Evolutionary conservation across 129 eudicot genomes (phyloP).

Genomic region (Solidago caesia): DNA sequence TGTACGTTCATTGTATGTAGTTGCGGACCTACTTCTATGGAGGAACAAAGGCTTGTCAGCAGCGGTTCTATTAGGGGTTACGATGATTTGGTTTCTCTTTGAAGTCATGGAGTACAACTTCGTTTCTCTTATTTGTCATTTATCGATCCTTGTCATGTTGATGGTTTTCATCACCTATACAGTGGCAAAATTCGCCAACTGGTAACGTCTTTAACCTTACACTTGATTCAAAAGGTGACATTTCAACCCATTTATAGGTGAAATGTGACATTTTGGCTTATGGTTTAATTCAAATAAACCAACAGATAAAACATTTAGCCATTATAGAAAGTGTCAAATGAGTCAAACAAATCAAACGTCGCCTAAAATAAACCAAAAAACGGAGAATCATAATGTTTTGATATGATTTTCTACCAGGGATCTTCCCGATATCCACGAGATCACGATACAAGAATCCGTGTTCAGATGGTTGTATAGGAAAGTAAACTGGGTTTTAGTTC

Average conservation of each 20-base stretch:
- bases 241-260: not conserved
- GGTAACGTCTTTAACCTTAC: constrained; percentile 40
- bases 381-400: not conserved
- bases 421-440: constrained; percentile 51
- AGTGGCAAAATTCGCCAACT: constrained; percentile 45
- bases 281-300: too few species aligned
- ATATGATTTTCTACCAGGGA: constrained; percentile 38
- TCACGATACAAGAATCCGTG: constrained; percentile 63
- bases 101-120: constrained; percentile 74
- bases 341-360: not conserved
- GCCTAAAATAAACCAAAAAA: not conserved
- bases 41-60: constrained; percentile 69
- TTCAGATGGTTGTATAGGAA: constrained; percentile 48
- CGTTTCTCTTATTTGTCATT: constrained; percentile 61
- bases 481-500: constrained; percentile 41
- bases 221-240: not conserved
- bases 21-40: constrained; percentile 80
- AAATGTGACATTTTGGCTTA: too few species aligned
- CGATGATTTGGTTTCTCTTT: constrained; percentile 70
- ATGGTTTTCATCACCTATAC: constrained; percentile 55
- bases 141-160: constrained; percentile 55
- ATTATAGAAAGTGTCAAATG: not conserved
- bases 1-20: constrained; percentile 35
- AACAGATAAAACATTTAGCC: too few species aligned
- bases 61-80: constrained; percentile 46